Base-by-base conservation (phyloP, 257 asterid genomes). In the Capsicum rhomboideum region DNA sequence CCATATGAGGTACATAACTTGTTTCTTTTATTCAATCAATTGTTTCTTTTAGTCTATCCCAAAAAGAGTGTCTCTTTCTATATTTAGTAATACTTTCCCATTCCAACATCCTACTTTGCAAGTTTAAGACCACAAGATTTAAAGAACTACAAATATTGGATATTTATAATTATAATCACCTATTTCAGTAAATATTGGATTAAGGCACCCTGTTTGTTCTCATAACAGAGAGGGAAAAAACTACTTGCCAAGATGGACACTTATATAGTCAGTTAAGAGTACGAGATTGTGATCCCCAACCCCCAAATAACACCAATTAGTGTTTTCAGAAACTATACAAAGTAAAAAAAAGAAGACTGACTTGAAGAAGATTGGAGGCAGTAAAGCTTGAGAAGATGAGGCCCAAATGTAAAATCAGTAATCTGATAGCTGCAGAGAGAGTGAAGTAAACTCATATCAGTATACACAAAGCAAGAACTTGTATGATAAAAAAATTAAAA, bases 301-400 rank as follows among this genome's bases (percentile, higher is more conserved):
- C n/a, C 64, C 13, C 21, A 21, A 44, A 74, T 12, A 74, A 9
- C 42, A 49, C 26, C 8, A 13, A 16, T 21, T 72, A 46, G 11
- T 75, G 23, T 50, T 26, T 28, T 50, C 44, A 50, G 46, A 77
- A 46, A 16, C 46, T 50, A 49, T 18, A 49, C 42, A 75, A 49
- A 23, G 80, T 46, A 6, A 71, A 71, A 40, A 29, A n/a, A 11
- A 31, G 59, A 42, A 50, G 77, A 88, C 95, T 87, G 78, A 94
- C 98, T 95, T 42, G 98, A 92, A 83, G 99, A 96, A 44, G 98
- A 91, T 42, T 95, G 95, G 82, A 95, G 98, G 87, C 97, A 92
- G 61, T 92, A 92, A 55, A 95, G 97, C 78, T 94, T 90, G 64
- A 95, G 92, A 89, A 90, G 90, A 61, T 94, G 92, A 55, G 95